Percentiles rank a stretch among this genome's conserved stretches.
Evolutionary conservation across 306 rosid species (phyloP).

Genomic region (Vigna nakashimae): DNA sequence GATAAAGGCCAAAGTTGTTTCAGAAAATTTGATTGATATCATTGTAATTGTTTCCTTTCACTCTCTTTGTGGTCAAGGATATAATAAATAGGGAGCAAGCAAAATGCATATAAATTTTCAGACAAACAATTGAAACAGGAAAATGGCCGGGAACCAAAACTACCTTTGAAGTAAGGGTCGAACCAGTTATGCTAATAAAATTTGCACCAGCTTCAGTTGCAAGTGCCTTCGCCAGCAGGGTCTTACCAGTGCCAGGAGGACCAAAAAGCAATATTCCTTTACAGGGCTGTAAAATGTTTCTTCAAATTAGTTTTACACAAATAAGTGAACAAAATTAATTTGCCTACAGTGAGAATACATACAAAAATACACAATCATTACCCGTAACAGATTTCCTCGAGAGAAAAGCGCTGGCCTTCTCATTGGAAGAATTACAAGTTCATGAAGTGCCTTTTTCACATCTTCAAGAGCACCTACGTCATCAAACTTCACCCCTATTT

Average conservation of each 20-base stretch:
- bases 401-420: slow-evolving; percentile 93
- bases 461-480: slow-evolving; percentile 97
- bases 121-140: slow-evolving; percentile 11
- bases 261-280: slow-evolving; percentile 98
- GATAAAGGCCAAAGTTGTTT: not conserved
- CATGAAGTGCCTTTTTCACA: slow-evolving; percentile 88
- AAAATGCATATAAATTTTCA: not conserved
- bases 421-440: slow-evolving; percentile 98
- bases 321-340: slow-evolving; percentile 23
- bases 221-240: slow-evolving; percentile 98
- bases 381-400: slow-evolving; percentile 94
- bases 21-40: not conserved
- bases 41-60: not conserved
- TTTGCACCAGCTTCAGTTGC: slow-evolving; percentile 98
- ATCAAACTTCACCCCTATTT: slow-evolving; percentile 95
- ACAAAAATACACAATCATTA: slow-evolving; percentile 47
- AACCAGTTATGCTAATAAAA: slow-evolving; percentile 97
- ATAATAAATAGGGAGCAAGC: not conserved
- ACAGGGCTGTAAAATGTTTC: slow-evolving; percentile 72
- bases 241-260: slow-evolving; percentile 99
- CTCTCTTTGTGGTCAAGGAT: not conserved
- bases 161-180: slow-evolving; percentile 97
- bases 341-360: slow-evolving; percentile 27
- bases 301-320: slow-evolving; percentile 41
- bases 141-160: slow-evolving; percentile 20